phyloP scores from a whole-genome alignment of 352 stramenopile species.

The Phytophthora brassicae region DNA sequence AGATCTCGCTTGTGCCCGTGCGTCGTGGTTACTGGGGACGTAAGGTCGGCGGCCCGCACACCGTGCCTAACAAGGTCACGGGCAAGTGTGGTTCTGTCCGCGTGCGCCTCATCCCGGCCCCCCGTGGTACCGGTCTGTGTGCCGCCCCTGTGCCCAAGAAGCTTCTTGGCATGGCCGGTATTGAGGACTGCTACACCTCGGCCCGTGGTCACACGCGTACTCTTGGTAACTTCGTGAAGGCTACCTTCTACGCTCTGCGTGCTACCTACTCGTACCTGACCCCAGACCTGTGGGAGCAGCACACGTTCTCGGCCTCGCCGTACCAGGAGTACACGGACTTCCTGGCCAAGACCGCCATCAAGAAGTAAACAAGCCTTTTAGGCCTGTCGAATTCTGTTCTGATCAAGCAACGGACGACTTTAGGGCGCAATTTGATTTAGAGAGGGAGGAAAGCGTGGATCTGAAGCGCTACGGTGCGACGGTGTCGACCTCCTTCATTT shows the following conservation, averaged over 20 bases:
- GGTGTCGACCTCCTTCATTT: slow-evolving; percentile 86
- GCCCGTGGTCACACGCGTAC: slow-evolving; percentile 98
- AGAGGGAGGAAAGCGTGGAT: slow-evolving; percentile 71
- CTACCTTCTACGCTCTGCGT: slow-evolving; percentile 97
- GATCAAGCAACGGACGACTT: slow-evolving; percentile 32
- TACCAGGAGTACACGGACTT: slow-evolving; percentile 99
- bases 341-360: slow-evolving; percentile 95
- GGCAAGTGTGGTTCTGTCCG: slow-evolving; percentile 99
- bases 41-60: slow-evolving; percentile 95
- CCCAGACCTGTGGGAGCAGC: slow-evolving; percentile 99
- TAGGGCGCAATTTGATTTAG: slow-evolving; percentile 26
- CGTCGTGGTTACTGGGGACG: slow-evolving; percentile 99
- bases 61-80: slow-evolving; percentile 98
- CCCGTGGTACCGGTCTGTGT: slow-evolving; percentile 99
- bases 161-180: slow-evolving; percentile 97
- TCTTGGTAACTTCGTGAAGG: slow-evolving; percentile 99
- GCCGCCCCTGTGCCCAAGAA: slow-evolving; percentile 98
- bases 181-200: slow-evolving; percentile 98
- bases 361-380: slow-evolving; percentile 92
- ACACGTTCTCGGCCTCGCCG: slow-evolving; percentile 89
- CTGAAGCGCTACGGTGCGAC: slow-evolving; percentile 89
- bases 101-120: slow-evolving; percentile 98
- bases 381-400: no score
- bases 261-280: slow-evolving; percentile 99
- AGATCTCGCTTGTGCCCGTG: slow-evolving; percentile 98